Conservation (phyloP, 305 asterid species). For the Withania somnifera region DNA sequence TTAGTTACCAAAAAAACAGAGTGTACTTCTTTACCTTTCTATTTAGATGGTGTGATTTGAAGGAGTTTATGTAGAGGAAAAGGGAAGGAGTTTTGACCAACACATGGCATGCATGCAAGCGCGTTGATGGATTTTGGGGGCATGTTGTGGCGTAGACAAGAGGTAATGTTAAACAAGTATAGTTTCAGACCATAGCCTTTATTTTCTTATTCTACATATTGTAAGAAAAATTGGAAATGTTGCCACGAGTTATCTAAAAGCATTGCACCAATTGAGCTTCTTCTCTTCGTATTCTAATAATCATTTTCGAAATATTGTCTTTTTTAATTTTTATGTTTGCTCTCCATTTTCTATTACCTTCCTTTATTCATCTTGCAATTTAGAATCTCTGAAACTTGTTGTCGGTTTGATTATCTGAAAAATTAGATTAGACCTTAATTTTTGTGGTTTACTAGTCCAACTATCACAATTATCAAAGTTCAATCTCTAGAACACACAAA, state of each 20-base stretch:
- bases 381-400: too few relatives aligned
- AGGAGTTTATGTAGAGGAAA: constrained; percentile 30
- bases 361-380: too few relatives aligned
- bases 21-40: background rate
- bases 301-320: too few relatives aligned
- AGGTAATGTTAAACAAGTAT: background rate
- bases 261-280: background rate
- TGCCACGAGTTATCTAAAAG: background rate
- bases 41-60: background rate
- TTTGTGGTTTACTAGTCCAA: too few relatives aligned
- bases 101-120: constrained; percentile 66
- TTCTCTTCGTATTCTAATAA: too few relatives aligned
- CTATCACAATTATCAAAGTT: too few relatives aligned
- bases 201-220: background rate
- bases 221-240: background rate
- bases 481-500: too few relatives aligned
- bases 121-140: constrained; percentile 29
- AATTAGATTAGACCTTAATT: too few relatives aligned
- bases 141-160: constrained; percentile 24
- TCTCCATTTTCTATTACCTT: too few relatives aligned
- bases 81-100: background rate
- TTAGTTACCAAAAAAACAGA: background rate
- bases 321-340: too few relatives aligned
- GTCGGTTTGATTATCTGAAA: too few relatives aligned
- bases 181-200: too few relatives aligned